These are phyloP conservation scores for Zygoascus meyerae DNA, from an alignment of 1,139 yeast genomes.

Conservation along the genomic window DNA sequence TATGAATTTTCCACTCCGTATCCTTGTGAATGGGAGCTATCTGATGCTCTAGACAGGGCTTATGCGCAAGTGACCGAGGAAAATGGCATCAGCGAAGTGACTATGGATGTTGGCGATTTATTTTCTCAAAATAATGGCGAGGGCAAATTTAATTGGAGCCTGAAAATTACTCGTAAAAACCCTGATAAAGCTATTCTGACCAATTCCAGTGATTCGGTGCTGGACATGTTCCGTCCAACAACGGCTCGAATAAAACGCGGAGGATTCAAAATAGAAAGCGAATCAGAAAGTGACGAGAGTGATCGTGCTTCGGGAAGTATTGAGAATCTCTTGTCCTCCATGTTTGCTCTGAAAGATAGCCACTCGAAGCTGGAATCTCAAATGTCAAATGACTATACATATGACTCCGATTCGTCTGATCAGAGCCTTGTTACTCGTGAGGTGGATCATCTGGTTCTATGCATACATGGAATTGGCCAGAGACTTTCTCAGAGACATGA, in stretches of 20 bases:
- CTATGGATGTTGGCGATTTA: slow-evolving; percentile 3
- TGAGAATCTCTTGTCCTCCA: slow-evolving; percentile 5
- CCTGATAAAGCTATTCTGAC: slow-evolving; percentile 5
- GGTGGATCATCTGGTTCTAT: slow-evolving; percentile 71
- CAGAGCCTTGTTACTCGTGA: slow-evolving; percentile 36
- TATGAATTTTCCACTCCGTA: slow-evolving; percentile 39
- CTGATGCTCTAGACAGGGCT: slow-evolving; percentile 51
- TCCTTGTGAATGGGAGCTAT: slow-evolving; percentile 51
- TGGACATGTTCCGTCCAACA: slow-evolving; percentile 12
- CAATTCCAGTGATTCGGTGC: slow-evolving; percentile 2
- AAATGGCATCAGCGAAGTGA: not conserved
- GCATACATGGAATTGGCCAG: slow-evolving; percentile 92
- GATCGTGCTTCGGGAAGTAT: slow-evolving; percentile 2
- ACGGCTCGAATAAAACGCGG: slow-evolving; percentile 8
- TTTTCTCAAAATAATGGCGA: not conserved
- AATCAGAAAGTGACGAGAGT: not conserved
- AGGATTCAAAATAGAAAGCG: slow-evolving; percentile 8
- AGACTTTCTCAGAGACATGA: slow-evolving; percentile 68
- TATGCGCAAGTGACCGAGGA: not conserved
- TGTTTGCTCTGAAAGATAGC: slow-evolving; percentile 11
- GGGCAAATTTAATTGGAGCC: not conserved
- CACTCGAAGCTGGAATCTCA: slow-evolving; percentile 19
- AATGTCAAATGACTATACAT: slow-evolving; percentile 27
- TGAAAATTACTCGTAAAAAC: not conserved
- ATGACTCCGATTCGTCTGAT: slow-evolving; percentile 2